Conservation (phyloP, 352 stramenopile genomes). For the Globisporangium solare region DNA sequence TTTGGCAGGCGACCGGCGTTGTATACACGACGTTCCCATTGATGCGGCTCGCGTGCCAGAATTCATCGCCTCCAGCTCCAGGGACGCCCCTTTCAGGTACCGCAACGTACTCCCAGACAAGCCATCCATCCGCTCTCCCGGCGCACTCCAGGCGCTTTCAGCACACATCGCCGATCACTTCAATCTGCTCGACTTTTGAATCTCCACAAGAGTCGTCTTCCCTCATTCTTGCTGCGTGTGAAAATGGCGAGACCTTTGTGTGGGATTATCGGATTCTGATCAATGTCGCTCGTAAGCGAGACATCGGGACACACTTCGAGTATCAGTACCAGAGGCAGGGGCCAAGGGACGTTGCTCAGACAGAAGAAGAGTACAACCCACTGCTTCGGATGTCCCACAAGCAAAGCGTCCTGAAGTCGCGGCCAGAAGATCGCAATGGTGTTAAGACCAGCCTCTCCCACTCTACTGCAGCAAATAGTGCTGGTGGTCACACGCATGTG, state of each 20-base stretch:
- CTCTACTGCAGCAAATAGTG: not conserved
- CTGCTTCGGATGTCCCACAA: slow-evolving; percentile 28
- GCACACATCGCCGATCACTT: slow-evolving; percentile 13
- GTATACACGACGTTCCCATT: slow-evolving; percentile 19
- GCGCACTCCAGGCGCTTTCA: not conserved
- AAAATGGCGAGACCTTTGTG: slow-evolving; percentile 8
- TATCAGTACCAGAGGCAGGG: slow-evolving; percentile 6
- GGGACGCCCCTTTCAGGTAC: not conserved
- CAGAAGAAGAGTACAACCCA: slow-evolving; percentile 19
- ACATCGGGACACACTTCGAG: slow-evolving; percentile 13
- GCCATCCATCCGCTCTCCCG: not conserved
- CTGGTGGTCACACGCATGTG: not conserved
- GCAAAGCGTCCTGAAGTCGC: slow-evolving; percentile 23
- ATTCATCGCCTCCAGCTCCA: not conserved
- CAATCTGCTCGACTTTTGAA: slow-evolving; percentile 24
- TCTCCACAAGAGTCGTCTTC: slow-evolving; percentile 7
- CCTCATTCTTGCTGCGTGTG: slow-evolving; percentile 13
- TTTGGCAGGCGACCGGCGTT: slow-evolving; percentile 37
- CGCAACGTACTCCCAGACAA: not conserved
- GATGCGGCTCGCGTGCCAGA: slow-evolving; percentile 21
- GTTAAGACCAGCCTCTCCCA: not conserved
- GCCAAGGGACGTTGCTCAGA: not conserved
- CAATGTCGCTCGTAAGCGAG: slow-evolving; percentile 16
- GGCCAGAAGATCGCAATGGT: slow-evolving; percentile 14
- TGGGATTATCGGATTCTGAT: slow-evolving; percentile 25